Base-by-base conservation (phyloP, 345 rosid species). In the Hibiscus mutabilis region DNA sequence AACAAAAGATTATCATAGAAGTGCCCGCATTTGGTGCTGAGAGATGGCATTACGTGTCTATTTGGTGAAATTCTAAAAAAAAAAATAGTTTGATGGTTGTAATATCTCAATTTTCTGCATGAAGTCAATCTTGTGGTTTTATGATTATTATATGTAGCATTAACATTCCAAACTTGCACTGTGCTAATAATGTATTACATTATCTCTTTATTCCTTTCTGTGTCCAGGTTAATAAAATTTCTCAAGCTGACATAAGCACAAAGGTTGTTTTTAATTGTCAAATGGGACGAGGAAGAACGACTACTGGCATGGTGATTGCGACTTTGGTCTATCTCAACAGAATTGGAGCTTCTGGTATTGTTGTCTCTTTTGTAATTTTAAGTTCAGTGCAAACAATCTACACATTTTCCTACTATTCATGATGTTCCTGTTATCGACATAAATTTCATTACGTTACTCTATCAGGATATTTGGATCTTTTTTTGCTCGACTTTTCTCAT, bases 231-330 rank as follows among this genome's bases (percentile, higher is more conserved):
- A 77, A 87, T 81, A 90, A 86, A 84, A 90, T 95, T 80, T 91
- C 96, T 74, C 83, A 76, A 47, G 89, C 91, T 65, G 89, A 89
- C 80, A 80, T 87, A 59, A 83, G 81, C 27, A 83, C 97, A 1
- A 89, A 91, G 81, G 84, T 95, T 19, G 81, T 95, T 40, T 95
- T 95, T 77, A 95, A 95, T 79, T 95, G 99, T 76, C 99, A 95
- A 89, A 91, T 91, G 97, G 99, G 99, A 70, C 97, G 99, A 74
- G 97, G 99, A 81, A 87, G 99, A 65, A 95, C 99, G 5, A 95
- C 97, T 44, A 92, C 97, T 60, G 99, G 99, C 77, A 95, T 95
- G 99, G 99, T 95, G 78, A 90, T 95, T 80, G 97, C 97, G 3
- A 95, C 96, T 47, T 83, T 95, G 81, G 82, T 89, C 75, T 92